Evolutionary conservation across 345 rosid genomes (phyloP).

Genomic region (Dimocarpus longan): DNA sequence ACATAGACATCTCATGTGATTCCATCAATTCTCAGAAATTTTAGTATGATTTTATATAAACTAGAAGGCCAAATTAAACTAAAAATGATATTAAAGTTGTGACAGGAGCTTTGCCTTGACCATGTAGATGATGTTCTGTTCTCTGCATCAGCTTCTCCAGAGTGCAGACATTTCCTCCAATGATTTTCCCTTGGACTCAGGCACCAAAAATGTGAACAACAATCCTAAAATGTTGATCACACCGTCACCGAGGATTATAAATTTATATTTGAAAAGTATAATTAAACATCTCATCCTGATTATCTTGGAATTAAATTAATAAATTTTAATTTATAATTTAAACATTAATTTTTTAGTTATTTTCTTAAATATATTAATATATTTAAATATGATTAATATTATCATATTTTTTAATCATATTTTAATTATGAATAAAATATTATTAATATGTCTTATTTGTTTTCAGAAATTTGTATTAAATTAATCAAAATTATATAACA

Average conservation of each 20-base stretch:
- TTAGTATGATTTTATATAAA: not conserved
- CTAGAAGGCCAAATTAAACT: slow-evolving; percentile 10
- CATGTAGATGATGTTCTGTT: slow-evolving; percentile 2
- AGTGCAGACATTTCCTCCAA: slow-evolving; percentile 64
- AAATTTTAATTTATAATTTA: too few relatives aligned
- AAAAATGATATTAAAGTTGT: not conserved
- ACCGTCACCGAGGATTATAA: slow-evolving; percentile 43
- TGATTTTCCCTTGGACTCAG: slow-evolving; percentile 60
- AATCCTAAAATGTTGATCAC: slow-evolving; percentile 46
- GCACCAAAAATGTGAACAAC: slow-evolving; percentile 39
- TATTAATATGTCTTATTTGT: too few relatives aligned
- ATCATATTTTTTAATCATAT: too few relatives aligned
- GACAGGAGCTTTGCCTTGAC: not conserved
- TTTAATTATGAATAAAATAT: too few relatives aligned
- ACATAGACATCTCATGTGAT: not conserved
- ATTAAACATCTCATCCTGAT: too few relatives aligned
- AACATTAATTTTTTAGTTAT: too few relatives aligned
- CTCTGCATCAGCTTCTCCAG: slow-evolving; percentile 48
- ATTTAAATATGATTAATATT: too few relatives aligned
- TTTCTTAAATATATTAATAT: too few relatives aligned
- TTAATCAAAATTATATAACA: too few relatives aligned
- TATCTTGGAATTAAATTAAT: too few relatives aligned
- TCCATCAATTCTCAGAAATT: not conserved
- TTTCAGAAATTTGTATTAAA: too few relatives aligned
- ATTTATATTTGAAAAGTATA: not conserved